Conservation (phyloP, 108 stramenopile species). For the Fragilariopsis cylindrus region DNA sequence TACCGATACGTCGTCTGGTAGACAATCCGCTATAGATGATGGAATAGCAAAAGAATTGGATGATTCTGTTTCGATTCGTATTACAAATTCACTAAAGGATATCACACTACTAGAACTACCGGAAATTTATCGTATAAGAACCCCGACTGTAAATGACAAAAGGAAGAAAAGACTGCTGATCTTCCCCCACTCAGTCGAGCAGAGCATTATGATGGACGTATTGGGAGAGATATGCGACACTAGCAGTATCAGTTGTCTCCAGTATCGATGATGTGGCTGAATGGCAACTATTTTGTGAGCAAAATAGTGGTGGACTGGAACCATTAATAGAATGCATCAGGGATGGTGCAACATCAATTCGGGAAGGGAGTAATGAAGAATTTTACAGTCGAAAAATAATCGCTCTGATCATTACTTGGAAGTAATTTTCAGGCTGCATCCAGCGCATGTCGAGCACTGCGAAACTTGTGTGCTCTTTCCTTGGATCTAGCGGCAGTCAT, state of each 20-base stretch:
- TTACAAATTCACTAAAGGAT: conserved; percentile 19
- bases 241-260: conserved; percentile 65
- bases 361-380: conserved; percentile 22
- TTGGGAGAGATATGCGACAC: conserved; percentile 65
- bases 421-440: conserved; percentile 69
- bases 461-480: conserved; percentile 77
- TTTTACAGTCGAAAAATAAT: background rate
- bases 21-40: conserved; percentile 10
- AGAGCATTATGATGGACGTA: conserved; percentile 63
- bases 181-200: conserved; percentile 48
- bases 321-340: conserved; percentile 79
- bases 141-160: background rate
- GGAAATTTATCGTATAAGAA: conserved; percentile 2
- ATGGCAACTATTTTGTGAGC: conserved; percentile 64
- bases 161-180: background rate
- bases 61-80: conserved; percentile 27
- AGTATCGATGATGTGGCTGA: conserved; percentile 60
- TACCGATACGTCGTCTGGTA: background rate
- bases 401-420: conserved; percentile 23
- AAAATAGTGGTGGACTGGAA: conserved; percentile 60
- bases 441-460: conserved; percentile 66
- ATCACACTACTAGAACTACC: conserved; percentile 17
- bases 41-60: conserved; percentile 43
- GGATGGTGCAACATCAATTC: conserved; percentile 50
- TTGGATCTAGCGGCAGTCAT: conserved; percentile 70